Evolutionary conservation across 1,284 basidiomycete genomes (phyloP), one percentile per base, ranked within the genome.

Genomic region (Ustilago bromivora): DNA sequence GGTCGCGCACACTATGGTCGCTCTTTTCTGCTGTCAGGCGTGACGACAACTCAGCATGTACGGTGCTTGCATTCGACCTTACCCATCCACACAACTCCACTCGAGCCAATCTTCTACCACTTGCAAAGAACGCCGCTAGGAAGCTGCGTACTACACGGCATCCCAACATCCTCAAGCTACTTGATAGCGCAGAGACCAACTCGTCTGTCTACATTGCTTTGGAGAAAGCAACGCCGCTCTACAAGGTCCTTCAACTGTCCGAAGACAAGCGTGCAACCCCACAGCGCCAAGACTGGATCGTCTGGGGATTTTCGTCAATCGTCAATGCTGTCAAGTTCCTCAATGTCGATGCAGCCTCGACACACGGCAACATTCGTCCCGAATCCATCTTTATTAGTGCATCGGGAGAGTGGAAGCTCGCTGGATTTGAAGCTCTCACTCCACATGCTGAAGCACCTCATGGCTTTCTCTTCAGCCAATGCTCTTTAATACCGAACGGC

Each of bases 361-460:
- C 94, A 0, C 97, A 99, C 84, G 96, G 96, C 47, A 94, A 93
- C 73, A 87, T 98, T 65, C 89, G 92, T 64, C 88, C 91, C 4
- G 90, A 92, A 65, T 92, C 93, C 2, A 90, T 99, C 73, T 98
- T 97, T 84, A 90, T 98, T 66, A 88, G 88, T 0, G 85, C 86
- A 0, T 94, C 95, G 0, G 94, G 96, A 23, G 97, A 99, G 88
- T 99, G 96, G 96, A 93, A 93, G 83, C 88, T 99, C 10, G 96
- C 93, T 36, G 96, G 96, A 1, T 96, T 99, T 82, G 97, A 99
- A 81, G 87, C 96, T 0, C 87, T 98, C 80, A 96, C 93, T 80
- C 65, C 84, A 68, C 38, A 87, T 12, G 84, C 85, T 4, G 80
- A 84, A 55, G 86, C 87, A 31, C 86, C 88, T 54, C 74, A 81